These are phyloP conservation scores for Pichia phayaonensis DNA, from an alignment of 805 yeast genomes.

Conservation along the genomic window DNA sequence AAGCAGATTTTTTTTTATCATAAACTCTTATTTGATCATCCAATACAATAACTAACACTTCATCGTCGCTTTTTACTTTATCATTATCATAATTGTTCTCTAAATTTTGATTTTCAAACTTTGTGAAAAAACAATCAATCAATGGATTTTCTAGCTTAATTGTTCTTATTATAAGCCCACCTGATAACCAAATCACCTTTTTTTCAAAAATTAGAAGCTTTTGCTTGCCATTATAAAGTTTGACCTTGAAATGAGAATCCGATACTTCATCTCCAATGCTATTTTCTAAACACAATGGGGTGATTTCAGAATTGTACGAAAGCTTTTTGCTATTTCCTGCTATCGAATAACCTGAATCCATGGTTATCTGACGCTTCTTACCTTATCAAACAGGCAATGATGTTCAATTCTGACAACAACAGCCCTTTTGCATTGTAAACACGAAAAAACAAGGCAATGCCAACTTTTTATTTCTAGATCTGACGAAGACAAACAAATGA, in stretches of 20 bases:
- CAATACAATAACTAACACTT: slow-evolving; percentile 48
- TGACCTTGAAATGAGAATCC: slow-evolving; percentile 9
- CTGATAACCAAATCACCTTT: slow-evolving; percentile 42
- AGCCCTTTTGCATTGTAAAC: background rate
- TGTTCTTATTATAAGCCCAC: slow-evolving; percentile 41
- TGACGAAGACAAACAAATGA: background rate
- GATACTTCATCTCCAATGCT: background rate
- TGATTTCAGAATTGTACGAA: background rate
- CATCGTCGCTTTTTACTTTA: background rate
- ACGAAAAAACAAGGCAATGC: background rate
- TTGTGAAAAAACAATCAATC: slow-evolving; percentile 53
- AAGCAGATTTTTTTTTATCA: slow-evolving; percentile 49
- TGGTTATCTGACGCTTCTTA: background rate
- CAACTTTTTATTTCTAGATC: background rate
- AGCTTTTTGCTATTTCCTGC: background rate
- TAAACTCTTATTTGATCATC: slow-evolving; percentile 56
- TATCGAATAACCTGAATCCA: background rate
- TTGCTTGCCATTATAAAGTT: slow-evolving; percentile 17
- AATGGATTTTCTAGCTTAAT: slow-evolving; percentile 45
- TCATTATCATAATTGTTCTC: background rate
- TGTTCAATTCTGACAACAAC: background rate
- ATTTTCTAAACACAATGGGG: background rate
- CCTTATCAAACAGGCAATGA: background rate
- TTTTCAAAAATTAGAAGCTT: slow-evolving; percentile 22
- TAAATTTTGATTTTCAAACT: slow-evolving; percentile 31